phyloP scores from a whole-genome alignment of 2,329 filamentous ascomycete genomes.

The Sporothrix inflata region DNA sequence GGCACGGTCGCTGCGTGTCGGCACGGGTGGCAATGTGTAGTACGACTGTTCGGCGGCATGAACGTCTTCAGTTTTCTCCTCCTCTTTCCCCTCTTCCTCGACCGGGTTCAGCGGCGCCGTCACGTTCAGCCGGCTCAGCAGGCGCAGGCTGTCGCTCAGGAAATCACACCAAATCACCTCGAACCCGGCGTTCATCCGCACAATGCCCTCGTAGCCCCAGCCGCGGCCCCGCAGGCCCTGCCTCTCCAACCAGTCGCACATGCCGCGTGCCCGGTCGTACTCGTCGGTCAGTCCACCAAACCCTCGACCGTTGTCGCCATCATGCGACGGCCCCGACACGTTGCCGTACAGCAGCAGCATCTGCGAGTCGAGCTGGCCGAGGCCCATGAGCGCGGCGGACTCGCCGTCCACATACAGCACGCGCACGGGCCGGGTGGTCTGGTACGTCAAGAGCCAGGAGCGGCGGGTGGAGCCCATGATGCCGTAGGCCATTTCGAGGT shows the following conservation, averaged over 20 bases:
- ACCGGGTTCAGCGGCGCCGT: slow-evolving; percentile 46
- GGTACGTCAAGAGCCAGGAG: slow-evolving; percentile 53
- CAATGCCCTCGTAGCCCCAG: slow-evolving; percentile 55
- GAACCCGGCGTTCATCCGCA: slow-evolving; percentile 57
- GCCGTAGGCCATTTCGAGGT: slow-evolving; percentile 57
- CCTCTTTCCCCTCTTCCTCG: slow-evolving; percentile 32
- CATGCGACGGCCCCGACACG: slow-evolving; percentile 42
- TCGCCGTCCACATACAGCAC: slow-evolving; percentile 57
- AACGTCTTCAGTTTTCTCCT: background rate
- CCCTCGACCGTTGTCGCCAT: slow-evolving; percentile 29
- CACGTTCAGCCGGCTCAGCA: slow-evolving; percentile 51
- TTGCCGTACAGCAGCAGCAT: slow-evolving; percentile 56
- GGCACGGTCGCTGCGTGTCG: slow-evolving; percentile 43
- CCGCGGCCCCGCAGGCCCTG: slow-evolving; percentile 48
- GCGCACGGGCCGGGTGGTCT: slow-evolving; percentile 48
- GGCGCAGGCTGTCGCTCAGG: slow-evolving; percentile 46
- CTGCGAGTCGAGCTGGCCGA: slow-evolving; percentile 52
- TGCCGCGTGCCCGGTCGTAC: slow-evolving; percentile 51
- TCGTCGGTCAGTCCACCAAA: slow-evolving; percentile 46
- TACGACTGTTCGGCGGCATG: slow-evolving; percentile 36
- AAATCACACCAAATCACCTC: slow-evolving; percentile 59
- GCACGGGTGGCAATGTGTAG: slow-evolving; percentile 44
- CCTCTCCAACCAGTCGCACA: slow-evolving; percentile 51
- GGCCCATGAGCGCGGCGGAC: slow-evolving; percentile 52
- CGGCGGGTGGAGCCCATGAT: slow-evolving; percentile 52